These are phyloP conservation scores for Cylindrotheca fusiformis DNA, from an alignment of 108 stramenopile genomes.

Conservation along the genomic window DNA sequence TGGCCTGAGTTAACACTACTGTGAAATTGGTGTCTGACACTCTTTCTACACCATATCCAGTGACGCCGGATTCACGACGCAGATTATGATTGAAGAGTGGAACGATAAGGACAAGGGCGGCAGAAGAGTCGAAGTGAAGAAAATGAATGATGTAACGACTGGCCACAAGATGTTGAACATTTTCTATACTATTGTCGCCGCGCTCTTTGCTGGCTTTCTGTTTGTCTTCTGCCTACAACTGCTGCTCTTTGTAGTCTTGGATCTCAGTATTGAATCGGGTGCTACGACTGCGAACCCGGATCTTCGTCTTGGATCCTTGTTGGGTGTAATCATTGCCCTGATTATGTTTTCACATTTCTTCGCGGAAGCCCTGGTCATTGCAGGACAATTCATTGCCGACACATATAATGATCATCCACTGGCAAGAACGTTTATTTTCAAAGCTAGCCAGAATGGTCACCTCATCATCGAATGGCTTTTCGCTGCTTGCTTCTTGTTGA, in stretches of 20 bases:
- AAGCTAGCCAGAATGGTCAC: not conserved
- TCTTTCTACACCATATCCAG: too few species aligned
- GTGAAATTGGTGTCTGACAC: too few species aligned
- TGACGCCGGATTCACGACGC: constrained; percentile 7
- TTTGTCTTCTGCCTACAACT: constrained; percentile 70
- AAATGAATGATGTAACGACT: constrained; percentile 26
- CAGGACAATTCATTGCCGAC: constrained; percentile 48
- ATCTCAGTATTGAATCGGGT: constrained; percentile 40
- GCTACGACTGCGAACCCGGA: constrained; percentile 5
- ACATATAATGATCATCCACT: constrained; percentile 39
- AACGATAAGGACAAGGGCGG: constrained; percentile 19
- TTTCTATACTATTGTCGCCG: constrained; percentile 50
- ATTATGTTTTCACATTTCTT: constrained; percentile 48
- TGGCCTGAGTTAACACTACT: too few species aligned
- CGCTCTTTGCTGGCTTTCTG: constrained; percentile 56
- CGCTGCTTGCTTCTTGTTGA: constrained; percentile 42
- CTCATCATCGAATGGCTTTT: constrained; percentile 34
- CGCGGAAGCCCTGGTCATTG: constrained; percentile 56
- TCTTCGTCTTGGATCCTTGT: constrained; percentile 3
- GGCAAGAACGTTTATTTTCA: constrained; percentile 30
- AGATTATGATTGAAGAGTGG: constrained; percentile 50
- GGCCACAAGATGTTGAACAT: constrained; percentile 36
- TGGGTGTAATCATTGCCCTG: constrained; percentile 46
- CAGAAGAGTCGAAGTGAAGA: constrained; percentile 40
- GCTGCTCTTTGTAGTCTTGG: constrained; percentile 52